A percentile compares a stretch with the other conserved stretches of the same genome.
Conservation (phyloP, 2,329 filamentous ascomycete genomes). For the Sporothrix luriei region DNA sequence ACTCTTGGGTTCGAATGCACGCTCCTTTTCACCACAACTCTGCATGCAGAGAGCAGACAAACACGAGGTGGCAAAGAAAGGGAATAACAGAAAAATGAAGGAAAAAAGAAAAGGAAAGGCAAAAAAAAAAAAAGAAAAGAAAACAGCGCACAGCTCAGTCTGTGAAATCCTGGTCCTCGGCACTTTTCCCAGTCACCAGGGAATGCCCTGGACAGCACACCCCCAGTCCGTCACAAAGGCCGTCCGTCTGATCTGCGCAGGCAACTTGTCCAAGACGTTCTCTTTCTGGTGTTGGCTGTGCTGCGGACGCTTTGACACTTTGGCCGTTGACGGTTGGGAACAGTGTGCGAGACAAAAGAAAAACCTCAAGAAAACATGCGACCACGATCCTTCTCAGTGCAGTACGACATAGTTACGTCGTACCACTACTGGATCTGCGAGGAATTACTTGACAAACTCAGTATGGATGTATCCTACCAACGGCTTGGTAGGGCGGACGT, state of each 20-base stretch:
- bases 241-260: slow-evolving; percentile 23
- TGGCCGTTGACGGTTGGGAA: not conserved
- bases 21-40: slow-evolving; percentile 15
- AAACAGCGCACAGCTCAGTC: not conserved
- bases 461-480: not conserved
- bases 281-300: slow-evolving; percentile 3
- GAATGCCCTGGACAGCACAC: not conserved
- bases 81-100: not conserved
- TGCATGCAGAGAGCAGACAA: not conserved
- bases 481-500: not conserved
- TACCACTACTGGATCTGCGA: too few relatives aligned
- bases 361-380: too few relatives aligned
- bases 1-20: not conserved
- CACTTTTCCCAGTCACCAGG: slow-evolving; percentile 20
- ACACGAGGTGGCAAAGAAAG: not conserved
- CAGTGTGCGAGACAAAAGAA: not conserved
- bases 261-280: not conserved
- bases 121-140: not conserved
- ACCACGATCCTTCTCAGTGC: too few relatives aligned
- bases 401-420: not conserved
- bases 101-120: not conserved
- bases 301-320: slow-evolving; percentile 7
- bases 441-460: not conserved
- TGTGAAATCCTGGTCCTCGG: slow-evolving; percentile 9
- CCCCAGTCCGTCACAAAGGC: not conserved